Evolutionary conservation across 106 monocot genomes (phyloP).

Genomic region (Dactylorhiza incarnata): DNA sequence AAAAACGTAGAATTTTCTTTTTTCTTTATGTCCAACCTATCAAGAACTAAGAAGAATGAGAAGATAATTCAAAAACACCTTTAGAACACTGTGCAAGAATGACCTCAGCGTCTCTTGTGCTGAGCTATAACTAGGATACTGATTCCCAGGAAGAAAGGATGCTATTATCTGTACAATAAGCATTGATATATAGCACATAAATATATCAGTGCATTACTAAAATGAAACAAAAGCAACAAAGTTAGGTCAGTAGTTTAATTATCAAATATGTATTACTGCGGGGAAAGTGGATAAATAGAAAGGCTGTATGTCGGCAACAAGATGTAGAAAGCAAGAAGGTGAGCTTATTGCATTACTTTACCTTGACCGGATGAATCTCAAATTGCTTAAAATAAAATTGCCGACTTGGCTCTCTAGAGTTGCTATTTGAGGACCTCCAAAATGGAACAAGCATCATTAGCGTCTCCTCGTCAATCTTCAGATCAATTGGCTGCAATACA

Average conservation of each 20-base stretch:
- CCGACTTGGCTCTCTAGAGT: slow-evolving; percentile 32
- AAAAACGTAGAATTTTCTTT: neutral
- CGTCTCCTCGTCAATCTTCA: slow-evolving; percentile 93
- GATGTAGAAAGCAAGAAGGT: slow-evolving; percentile 1
- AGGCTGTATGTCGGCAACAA: neutral
- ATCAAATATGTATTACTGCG: neutral
- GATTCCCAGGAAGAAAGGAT: slow-evolving; percentile 73
- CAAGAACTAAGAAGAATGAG: neutral
- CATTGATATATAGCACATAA: neutral
- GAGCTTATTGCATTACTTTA: neutral
- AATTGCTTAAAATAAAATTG: slow-evolving; percentile 80
- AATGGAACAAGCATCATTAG: slow-evolving; percentile 79
- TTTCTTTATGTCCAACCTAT: neutral
- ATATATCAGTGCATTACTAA: neutral
- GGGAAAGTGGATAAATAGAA: no score
- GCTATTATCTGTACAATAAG: slow-evolving; percentile 42
- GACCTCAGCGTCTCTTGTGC: slow-evolving; percentile 69
- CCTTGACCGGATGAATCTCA: slow-evolving; percentile 93
- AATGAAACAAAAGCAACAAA: neutral
- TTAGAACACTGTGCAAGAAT: slow-evolving; percentile 74
- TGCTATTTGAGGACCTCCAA: slow-evolving; percentile 73
- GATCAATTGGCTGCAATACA: slow-evolving; percentile 62
- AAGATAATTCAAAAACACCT: slow-evolving; percentile 30
- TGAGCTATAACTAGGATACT: slow-evolving; percentile 65
- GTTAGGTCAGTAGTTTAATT: neutral